phyloP scores from a whole-genome alignment of 192 early-diverging fungal genomes.

The Backusella parvicylindrica region DNA sequence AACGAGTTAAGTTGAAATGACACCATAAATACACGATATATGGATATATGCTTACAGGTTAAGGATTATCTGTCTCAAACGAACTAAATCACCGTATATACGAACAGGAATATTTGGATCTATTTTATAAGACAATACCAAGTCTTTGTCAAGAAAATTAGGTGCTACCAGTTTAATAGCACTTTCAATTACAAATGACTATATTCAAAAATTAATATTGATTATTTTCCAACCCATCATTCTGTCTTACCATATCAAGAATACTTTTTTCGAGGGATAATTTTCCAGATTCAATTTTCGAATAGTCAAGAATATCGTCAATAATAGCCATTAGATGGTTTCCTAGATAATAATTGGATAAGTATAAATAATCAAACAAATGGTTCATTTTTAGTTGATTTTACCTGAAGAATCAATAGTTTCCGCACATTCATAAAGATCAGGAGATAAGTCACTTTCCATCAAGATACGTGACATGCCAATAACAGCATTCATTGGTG shows the following conservation, averaged over 20 bases:
- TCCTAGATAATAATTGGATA: background rate
- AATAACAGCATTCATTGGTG: constrained; percentile 77
- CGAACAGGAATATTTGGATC: constrained; percentile 27
- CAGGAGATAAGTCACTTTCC: constrained; percentile 66
- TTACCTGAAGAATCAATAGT: constrained; percentile 39
- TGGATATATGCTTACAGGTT: constrained; percentile 33
- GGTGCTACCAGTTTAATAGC: constrained; percentile 62
- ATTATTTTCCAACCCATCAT: background rate
- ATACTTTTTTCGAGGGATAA: constrained; percentile 45
- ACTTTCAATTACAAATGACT: constrained; percentile 50
- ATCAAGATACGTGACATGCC: constrained; percentile 64
- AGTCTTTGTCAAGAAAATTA: constrained; percentile 57
- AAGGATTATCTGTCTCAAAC: constrained; percentile 50
- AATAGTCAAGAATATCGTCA: constrained; percentile 76
- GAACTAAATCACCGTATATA: constrained; percentile 46
- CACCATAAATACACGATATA: background rate
- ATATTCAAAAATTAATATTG: background rate
- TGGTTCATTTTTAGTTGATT: background rate
- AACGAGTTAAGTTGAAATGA: background rate
- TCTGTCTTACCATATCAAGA: constrained; percentile 13
- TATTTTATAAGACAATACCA: constrained; percentile 31
- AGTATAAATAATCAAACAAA: background rate
- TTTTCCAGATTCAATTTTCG: constrained; percentile 78
- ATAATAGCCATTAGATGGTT: constrained; percentile 59
- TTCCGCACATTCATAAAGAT: constrained; percentile 60